These are phyloP conservation scores for Syncephalastrum sp. DNA, from an alignment of 371 early-diverging fungal genomes.

Conservation along the genomic window DNA sequence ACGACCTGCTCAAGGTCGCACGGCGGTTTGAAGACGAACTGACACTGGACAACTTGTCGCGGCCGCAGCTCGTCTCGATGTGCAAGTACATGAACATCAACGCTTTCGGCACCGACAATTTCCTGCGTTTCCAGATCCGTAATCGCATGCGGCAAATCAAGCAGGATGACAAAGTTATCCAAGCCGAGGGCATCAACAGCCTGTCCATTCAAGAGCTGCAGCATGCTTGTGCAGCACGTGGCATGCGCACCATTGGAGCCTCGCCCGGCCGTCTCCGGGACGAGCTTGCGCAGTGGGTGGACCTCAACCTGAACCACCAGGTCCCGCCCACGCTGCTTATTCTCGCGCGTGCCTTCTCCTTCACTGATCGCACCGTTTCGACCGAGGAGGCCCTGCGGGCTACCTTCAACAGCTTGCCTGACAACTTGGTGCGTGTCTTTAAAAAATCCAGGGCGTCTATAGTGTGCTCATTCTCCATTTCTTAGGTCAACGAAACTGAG, in stretches of 20 bases:
- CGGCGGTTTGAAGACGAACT: constrained; percentile 89
- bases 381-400: constrained; percentile 87
- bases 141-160: constrained; percentile 83
- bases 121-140: constrained; percentile 87
- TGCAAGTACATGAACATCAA: constrained; percentile 92
- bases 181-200: constrained; percentile 85
- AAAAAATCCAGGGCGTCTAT: not conserved
- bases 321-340: constrained; percentile 93
- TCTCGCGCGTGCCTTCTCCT: constrained; percentile 87
- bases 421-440: constrained; percentile 64
- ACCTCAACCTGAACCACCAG: constrained; percentile 87
- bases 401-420: constrained; percentile 90
- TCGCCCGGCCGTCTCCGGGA: constrained; percentile 85
- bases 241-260: constrained; percentile 85
- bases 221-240: constrained; percentile 87
- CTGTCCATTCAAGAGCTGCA: constrained; percentile 85
- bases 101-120: constrained; percentile 94
- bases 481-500: constrained; percentile 76
- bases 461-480: not conserved
- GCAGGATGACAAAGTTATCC: constrained; percentile 87
- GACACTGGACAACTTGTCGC: constrained; percentile 89
- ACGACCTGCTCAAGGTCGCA: constrained; percentile 82
- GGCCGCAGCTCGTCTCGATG: constrained; percentile 94
- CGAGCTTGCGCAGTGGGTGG: constrained; percentile 93
- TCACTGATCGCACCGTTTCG: constrained; percentile 67